A percentile compares a stretch with the other conserved stretches of the same genome.
Evolutionary conservation across 2,329 filamentous ascomycete genomes (phyloP).

Genomic region (Aspergillus ustus): DNA sequence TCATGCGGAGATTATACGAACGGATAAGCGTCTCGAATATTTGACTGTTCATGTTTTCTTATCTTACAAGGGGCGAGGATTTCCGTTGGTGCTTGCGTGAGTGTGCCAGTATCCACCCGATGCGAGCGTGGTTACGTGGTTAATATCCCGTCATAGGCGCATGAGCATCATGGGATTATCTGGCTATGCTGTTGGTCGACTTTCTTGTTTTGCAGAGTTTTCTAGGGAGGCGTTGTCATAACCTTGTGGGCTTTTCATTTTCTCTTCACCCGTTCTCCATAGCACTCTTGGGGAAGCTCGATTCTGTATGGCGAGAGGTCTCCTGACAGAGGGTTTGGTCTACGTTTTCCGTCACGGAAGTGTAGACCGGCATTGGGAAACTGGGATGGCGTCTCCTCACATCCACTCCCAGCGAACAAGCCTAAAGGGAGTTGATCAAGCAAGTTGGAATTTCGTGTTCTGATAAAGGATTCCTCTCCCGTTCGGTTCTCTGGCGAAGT

Average conservation of each 20-base stretch:
- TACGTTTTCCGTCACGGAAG: slow-evolving; percentile 21
- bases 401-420: slow-evolving; percentile 18
- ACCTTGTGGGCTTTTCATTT: slow-evolving; percentile 43
- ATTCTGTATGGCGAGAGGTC: slow-evolving; percentile 30
- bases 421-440: slow-evolving; percentile 22
- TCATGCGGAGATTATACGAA: slow-evolving; percentile 39
- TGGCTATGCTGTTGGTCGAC: slow-evolving; percentile 44
- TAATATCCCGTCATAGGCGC: slow-evolving; percentile 43
- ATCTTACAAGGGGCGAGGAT: slow-evolving; percentile 30
- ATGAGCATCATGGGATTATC: slow-evolving; percentile 38
- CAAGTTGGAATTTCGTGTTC: slow-evolving; percentile 30
- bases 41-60: slow-evolving; percentile 34
- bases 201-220: slow-evolving; percentile 49
- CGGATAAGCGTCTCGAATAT: slow-evolving; percentile 40
- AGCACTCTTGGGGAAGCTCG: slow-evolving; percentile 12
- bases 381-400: slow-evolving; percentile 25
- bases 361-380: slow-evolving; percentile 27
- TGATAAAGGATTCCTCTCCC: slow-evolving; percentile 36
- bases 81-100: slow-evolving; percentile 32
- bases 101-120: slow-evolving; percentile 35
- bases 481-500: slow-evolving; percentile 31
- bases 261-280: slow-evolving; percentile 32
- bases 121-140: slow-evolving; percentile 47
- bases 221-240: slow-evolving; percentile 51
- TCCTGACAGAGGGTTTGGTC: slow-evolving; percentile 21